phyloP scores from a whole-genome alignment of 2,329 filamentous ascomycete species.

The Colletotrichum truncatum region DNA sequence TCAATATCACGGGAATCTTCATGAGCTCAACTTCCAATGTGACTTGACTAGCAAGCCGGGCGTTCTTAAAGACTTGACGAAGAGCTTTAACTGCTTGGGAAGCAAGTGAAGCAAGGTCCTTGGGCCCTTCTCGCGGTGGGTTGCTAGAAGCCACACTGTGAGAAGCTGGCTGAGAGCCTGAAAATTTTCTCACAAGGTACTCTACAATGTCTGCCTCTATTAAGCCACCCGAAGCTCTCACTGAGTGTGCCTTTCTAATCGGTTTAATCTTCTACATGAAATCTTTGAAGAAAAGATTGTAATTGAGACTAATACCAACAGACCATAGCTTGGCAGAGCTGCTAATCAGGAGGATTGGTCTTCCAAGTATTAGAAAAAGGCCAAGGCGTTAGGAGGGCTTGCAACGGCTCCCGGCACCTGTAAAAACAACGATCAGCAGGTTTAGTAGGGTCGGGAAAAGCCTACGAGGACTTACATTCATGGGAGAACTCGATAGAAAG shows the following conservation, averaged over 20 bases:
- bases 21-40: neutral
- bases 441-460: neutral
- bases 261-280: no score
- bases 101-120: neutral
- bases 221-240: neutral
- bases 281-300: no score
- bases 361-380: conserved; percentile 14
- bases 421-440: neutral
- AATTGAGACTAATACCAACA: no score
- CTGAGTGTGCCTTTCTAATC: neutral
- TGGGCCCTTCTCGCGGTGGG: neutral
- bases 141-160: neutral
- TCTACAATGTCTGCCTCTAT: neutral
- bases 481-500: conserved; percentile 30
- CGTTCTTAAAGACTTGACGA: neutral
- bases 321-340: no score
- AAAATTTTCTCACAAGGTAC: neutral
- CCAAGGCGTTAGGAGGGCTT: conserved; percentile 26
- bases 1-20: neutral
- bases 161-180: neutral
- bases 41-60: neutral
- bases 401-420: conserved; percentile 25
- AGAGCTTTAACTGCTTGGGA: neutral
- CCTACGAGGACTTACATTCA: conserved; percentile 24
- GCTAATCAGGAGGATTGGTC: no score